These are phyloP conservation scores for Takashimella tepidaria DNA, from an alignment of 1,284 basidiomycete species.

Conservation along the genomic window DNA sequence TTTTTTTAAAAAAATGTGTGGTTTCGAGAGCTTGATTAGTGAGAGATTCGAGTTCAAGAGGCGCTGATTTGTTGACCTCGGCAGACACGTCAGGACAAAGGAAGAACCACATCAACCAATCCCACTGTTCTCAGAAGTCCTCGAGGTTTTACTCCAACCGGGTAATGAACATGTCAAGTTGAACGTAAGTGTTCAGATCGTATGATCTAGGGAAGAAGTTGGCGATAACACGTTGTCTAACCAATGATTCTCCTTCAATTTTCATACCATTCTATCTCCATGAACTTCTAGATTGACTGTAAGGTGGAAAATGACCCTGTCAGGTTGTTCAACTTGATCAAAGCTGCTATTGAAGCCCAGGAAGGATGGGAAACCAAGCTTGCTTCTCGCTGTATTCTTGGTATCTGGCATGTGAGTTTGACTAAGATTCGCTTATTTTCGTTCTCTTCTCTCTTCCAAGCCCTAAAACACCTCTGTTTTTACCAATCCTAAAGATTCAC, in stretches of 20 bases:
- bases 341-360: slow-evolving; percentile 64
- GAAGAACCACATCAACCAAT: slow-evolving; percentile 79
- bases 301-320: slow-evolving; percentile 90
- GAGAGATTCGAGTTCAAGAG: background rate
- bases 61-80: background rate
- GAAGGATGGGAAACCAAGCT: slow-evolving; percentile 71
- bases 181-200: slow-evolving; percentile 56
- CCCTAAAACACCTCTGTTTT: too few relatives aligned
- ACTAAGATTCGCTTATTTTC: background rate
- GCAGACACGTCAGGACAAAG: slow-evolving; percentile 65
- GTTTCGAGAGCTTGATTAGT: too few relatives aligned
- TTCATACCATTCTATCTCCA: too few relatives aligned
- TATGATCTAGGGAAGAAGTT: too few relatives aligned
- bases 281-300: slow-evolving; percentile 48
- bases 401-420: slow-evolving; percentile 50
- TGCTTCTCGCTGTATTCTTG: slow-evolving; percentile 85
- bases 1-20: background rate
- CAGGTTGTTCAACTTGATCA: slow-evolving; percentile 79
- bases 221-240: too few relatives aligned
- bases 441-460: background rate
- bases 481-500: too few relatives aligned
- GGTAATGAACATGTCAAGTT: slow-evolving; percentile 66
- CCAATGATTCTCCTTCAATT: too few relatives aligned
- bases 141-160: slow-evolving; percentile 69
- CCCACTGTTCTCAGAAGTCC: slow-evolving; percentile 77